Evolutionary conservation across 345 rosid genomes (phyloP).

Genomic region (Gossypium longicalyx): DNA sequence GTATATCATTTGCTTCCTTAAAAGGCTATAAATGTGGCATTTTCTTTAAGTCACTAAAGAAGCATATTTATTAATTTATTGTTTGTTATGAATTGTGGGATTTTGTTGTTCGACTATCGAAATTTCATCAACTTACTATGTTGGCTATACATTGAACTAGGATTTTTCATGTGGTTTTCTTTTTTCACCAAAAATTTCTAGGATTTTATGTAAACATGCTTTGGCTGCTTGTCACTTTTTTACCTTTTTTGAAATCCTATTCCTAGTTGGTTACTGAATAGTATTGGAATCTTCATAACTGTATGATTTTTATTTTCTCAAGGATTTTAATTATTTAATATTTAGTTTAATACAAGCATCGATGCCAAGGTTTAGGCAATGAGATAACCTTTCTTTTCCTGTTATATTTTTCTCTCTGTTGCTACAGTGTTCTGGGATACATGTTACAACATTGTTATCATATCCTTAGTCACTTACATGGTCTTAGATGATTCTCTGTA

Average conservation of each 20-base stretch:
- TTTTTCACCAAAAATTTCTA: background rate
- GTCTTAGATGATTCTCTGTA: background rate
- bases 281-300: background rate
- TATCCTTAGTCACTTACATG: background rate
- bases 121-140: background rate
- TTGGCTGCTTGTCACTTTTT: background rate
- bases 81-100: background rate
- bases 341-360: background rate
- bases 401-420: background rate
- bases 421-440: background rate
- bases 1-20: background rate
- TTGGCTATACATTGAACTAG: background rate
- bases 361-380: background rate
- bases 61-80: background rate
- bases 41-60: background rate
- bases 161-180: background rate
- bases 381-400: background rate
- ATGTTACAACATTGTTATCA: background rate
- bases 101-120: background rate
- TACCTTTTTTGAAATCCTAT: slow-evolving; percentile 1
- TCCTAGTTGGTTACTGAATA: background rate
- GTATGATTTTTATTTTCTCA: background rate
- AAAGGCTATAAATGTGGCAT: background rate
- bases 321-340: background rate
- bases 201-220: background rate